Conservation (phyloP, 2,329 filamentous ascomycete species). For the Helicocarpus griseus region DNA sequence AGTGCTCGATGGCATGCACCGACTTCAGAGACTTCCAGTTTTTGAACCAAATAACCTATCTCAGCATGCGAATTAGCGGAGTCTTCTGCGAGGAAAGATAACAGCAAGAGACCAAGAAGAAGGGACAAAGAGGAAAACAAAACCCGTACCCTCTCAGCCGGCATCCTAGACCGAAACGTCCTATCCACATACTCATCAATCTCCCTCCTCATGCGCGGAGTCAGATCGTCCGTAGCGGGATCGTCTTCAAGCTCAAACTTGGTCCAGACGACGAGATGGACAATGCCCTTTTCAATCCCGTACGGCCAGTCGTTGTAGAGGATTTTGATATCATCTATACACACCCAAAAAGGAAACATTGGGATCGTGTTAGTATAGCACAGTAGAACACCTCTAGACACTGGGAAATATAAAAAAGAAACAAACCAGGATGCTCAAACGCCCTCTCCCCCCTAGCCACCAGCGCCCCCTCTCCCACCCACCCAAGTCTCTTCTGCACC, state of each 20-base stretch:
- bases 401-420: background rate
- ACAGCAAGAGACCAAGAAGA: background rate
- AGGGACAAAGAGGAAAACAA: background rate
- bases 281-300: slow-evolving; percentile 44
- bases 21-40: slow-evolving; percentile 54
- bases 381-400: background rate
- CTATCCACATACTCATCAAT: slow-evolving; percentile 42
- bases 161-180: slow-evolving; percentile 47
- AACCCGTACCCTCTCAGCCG: slow-evolving; percentile 32
- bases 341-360: background rate
- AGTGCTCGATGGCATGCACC: slow-evolving; percentile 48
- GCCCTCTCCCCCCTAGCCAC: slow-evolving; percentile 24
- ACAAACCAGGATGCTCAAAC: slow-evolving; percentile 28
- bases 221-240: slow-evolving; percentile 41
- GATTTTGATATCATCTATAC: slow-evolving; percentile 42
- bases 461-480: slow-evolving; percentile 39
- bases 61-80: background rate
- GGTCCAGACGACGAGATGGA: slow-evolving; percentile 50
- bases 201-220: slow-evolving; percentile 34
- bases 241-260: slow-evolving; percentile 37
- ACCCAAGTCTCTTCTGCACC: slow-evolving; percentile 44
- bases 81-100: background rate
- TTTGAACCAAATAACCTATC: slow-evolving; percentile 55
- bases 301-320: slow-evolving; percentile 57
- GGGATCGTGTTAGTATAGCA: too few relatives aligned